A percentile compares a stretch with the other conserved stretches of the same genome.
Evolutionary conservation across 1,284 basidiomycete genomes (phyloP).

Genomic region (Trichosporon inkin): DNA sequence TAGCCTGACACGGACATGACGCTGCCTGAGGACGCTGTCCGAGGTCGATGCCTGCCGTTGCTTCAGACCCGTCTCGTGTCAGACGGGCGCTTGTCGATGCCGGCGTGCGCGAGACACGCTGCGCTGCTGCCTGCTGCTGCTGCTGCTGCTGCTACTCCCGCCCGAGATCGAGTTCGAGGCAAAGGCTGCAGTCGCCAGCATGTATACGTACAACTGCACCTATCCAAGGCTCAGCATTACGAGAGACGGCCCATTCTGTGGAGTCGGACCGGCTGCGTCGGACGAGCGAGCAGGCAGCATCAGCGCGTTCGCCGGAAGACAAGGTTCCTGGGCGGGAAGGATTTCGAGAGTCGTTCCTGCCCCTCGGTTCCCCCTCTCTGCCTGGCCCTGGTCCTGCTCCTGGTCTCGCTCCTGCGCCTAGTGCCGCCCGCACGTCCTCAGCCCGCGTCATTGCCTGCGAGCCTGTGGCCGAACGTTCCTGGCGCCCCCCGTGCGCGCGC

Average conservation of each 20-base stretch:
- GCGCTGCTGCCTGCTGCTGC: no score
- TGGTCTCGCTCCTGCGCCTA: not conserved
- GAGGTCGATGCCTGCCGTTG: no score
- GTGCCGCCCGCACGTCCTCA: not conserved
- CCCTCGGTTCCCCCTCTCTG: no score
- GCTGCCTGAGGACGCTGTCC: no score
- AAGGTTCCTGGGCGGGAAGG: slow-evolving; percentile 5
- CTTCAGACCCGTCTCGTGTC: no score
- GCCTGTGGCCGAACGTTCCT: no score
- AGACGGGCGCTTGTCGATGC: no score
- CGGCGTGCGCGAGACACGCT: no score
- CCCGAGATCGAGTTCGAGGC: not conserved
- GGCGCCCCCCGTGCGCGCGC: no score
- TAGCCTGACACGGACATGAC: no score
- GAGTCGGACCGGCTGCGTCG: not conserved
- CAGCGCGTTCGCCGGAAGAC: not conserved
- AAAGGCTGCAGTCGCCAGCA: not conserved
- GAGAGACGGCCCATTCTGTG: not conserved
- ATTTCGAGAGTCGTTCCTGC: not conserved
- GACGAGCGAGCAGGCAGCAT: not conserved
- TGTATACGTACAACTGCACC: not conserved
- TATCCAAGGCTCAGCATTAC: not conserved
- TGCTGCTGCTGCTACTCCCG: no score
- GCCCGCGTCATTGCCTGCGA: no score
- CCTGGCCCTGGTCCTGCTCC: not conserved